These are phyloP conservation scores for Annulohypoxylon bovei DNA, from an alignment of 495 filamentous ascomycete genomes.

Conservation along the genomic window DNA sequence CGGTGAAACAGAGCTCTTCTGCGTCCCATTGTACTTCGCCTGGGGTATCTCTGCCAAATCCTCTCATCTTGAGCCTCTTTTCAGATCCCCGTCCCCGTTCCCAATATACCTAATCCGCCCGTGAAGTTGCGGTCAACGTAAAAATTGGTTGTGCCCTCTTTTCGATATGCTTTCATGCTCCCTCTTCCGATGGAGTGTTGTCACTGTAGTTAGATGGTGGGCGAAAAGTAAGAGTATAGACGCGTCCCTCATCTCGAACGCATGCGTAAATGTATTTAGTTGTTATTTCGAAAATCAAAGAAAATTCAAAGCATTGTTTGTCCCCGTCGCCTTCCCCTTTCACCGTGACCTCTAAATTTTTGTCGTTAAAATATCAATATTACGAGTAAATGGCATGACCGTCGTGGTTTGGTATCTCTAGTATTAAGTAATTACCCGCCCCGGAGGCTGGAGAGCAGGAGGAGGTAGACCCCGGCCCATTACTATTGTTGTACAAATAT, in stretches of 20 bases:
- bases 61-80: constrained; percentile 22
- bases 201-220: constrained; percentile 21
- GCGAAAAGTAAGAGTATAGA: constrained; percentile 17
- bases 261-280: constrained; percentile 38
- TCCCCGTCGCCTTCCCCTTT: constrained; percentile 19
- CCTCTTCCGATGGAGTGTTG: constrained; percentile 7
- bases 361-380: constrained; percentile 42
- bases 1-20: constrained; percentile 17
- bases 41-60: constrained; percentile 39
- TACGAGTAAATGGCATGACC: constrained; percentile 39
- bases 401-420: constrained; percentile 51
- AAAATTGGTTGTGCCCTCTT: constrained; percentile 3
- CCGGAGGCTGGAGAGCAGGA: constrained; percentile 19
- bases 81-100: constrained; percentile 20
- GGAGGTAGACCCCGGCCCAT: constrained; percentile 23
- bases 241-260: constrained; percentile 27
- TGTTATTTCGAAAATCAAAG: constrained; percentile 33
- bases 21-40: constrained; percentile 19
- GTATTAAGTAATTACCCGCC: constrained; percentile 43
- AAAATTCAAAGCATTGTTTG: constrained; percentile 21
- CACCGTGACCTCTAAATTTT: constrained; percentile 36
- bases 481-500: constrained; percentile 44
- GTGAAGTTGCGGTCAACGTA: constrained; percentile 40
- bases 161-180: constrained; percentile 14
- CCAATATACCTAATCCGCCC: constrained; percentile 24